Evolutionary conservation across 129 eudicot genomes (phyloP), one percentile per base, ranked within the genome.

Genomic region (Chrysanthemum lavandulifolium): DNA sequence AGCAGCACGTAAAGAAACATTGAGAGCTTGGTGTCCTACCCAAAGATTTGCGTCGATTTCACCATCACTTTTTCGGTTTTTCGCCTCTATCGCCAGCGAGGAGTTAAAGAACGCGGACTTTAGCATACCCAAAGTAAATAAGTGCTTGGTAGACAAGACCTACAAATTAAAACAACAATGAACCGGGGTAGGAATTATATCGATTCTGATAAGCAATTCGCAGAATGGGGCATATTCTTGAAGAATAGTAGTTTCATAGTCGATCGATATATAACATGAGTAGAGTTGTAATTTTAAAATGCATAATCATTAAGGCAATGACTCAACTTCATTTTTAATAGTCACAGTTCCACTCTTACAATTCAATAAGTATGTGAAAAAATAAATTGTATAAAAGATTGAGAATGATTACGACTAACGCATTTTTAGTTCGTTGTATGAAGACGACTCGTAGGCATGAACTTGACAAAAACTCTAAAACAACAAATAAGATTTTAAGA

Each of bases 91-190:
- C 86, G 16, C 76, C 72, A 66, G 83, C 69, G n/a, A 25, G 98
- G 99, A 71, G 92, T 83, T 45, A 96, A 97, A 55, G 99, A 95
- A 55, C 99, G 80, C 31, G 97, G 40, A 83, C 91, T 83, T 95
- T 95, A 67, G 81, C 83, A 58, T 78, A 90, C 86, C 94, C 71
- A 94, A 83, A 27, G 82, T 23, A 81, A 90, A 88, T 72, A 83
- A 65, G 69, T 77, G 76, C 71, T 84, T 95, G 85, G 94, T 86
- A 13, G 96, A 88, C 52, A 86, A 88, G 73, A 83, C 96, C 99
- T 95, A 85, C 60, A 36, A 1, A 31, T 63, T 67, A 53, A 1
- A 40, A 70, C 48, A 27, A 29, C 29, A 27, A 7, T 70, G 57
- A 68, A 61, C 48, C 54, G n/a, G n/a, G n/a, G n/a, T n/a, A n/a